Base-by-base conservation (phyloP, 805 yeast genomes). In the Starmerella vaccinii region DNA sequence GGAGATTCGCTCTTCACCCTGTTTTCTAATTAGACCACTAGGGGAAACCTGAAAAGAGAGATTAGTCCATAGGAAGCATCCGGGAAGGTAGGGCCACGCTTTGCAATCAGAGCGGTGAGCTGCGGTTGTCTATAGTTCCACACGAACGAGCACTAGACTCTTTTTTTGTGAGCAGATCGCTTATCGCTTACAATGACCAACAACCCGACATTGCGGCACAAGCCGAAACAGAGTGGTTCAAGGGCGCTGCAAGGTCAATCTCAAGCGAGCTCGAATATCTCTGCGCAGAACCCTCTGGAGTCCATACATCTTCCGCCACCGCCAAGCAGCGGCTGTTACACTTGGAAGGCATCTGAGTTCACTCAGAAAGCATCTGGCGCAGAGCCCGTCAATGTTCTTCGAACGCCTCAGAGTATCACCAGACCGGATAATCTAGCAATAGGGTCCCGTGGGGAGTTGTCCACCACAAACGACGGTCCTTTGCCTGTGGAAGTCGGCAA, bases 241-340 rank as follows among this genome's bases (percentile, higher is more conserved):
- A 32, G 5, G 35, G 9, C 18, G 35, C 15, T 32, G 18, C 40
- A 35, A 2, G 19, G 27, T n/a, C 41, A 38, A 23, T 38, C 41
- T 18, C 41, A 4, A 19, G 21, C 30, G 7, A 39, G n/a, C 15
- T 13, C 43, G 5, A 13, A 4, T 18, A 15, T 18, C 2, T 13
- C 24, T 16, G 15, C 5, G 7, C 22, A 13, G 49, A 23, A 55
- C 19, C 49, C 49, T 2, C 47, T 51, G 3, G 39, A 23, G 4
- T 41, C 51, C 1, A 56, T 56, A 15, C 49, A 38, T 16, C 52
- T 56, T 1, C 59, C 59, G 4, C 59, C 59, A 8, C 58, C 57
- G 9, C 51, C 54, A 2, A n/a, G 39, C 16, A 47, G 39, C 37
- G 33, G 29, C 9, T 30, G 46, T 3, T 49, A 46, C 39, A 41